Evolutionary conservation across 2,329 filamentous ascomycete species (phyloP).

Genomic region (Trematosphaeria pertusa): DNA sequence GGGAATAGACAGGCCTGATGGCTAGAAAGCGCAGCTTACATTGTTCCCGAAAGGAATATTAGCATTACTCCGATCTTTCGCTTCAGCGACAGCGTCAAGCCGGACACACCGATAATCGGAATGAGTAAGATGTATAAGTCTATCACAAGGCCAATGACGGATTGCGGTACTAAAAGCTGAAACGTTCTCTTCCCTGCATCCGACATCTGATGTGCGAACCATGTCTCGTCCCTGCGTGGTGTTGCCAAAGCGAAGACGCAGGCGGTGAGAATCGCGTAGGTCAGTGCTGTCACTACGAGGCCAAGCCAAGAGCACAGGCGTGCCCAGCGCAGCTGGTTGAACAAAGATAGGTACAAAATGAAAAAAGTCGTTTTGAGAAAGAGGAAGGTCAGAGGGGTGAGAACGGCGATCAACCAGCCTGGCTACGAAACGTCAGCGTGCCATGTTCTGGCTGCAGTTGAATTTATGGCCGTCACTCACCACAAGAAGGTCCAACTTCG

Average conservation of each 20-base stretch:
- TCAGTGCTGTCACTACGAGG: conserved; percentile 1
- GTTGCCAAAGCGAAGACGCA: conserved; percentile 3
- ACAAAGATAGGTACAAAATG: conserved; percentile 11
- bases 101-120: conserved; percentile 7
- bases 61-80: conserved; percentile 10
- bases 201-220: not conserved
- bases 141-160: conserved; percentile 2
- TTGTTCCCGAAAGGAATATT: conserved; percentile 15
- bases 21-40: conserved; percentile 1
- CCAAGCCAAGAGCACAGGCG: conserved; percentile 8
- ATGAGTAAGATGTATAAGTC: conserved; percentile 9
- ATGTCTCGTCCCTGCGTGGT: conserved; percentile 1
- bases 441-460: too few species aligned
- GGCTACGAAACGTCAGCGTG: too few species aligned
- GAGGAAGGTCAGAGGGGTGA: not conserved
- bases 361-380: conserved; percentile 15
- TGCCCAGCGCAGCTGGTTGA: conserved; percentile 9
- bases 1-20: conserved; percentile 12
- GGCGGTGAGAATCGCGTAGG: conserved; percentile 2
- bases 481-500: too few species aligned
- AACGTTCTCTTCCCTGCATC: not conserved
- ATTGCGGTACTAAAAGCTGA: not conserved
- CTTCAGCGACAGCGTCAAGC: conserved; percentile 6
- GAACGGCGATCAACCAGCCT: too few species aligned
- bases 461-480: too few species aligned